A percentile compares a stretch with the other conserved stretches of the same genome.
Conservation (phyloP, 352 stramenopile genomes). For the Globisporangium alternatum region DNA sequence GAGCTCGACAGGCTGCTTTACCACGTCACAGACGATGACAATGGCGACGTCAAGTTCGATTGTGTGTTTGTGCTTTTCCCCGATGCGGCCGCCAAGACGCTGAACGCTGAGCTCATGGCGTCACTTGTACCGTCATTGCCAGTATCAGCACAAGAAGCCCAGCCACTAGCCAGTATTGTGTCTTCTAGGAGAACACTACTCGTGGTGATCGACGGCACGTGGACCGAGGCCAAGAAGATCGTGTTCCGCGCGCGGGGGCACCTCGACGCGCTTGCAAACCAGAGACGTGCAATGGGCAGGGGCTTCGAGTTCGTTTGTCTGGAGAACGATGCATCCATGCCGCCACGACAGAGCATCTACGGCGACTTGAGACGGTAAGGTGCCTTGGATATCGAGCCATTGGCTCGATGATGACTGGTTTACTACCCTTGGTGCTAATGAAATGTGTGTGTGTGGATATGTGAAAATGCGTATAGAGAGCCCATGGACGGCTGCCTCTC, state of each 20-base stretch:
- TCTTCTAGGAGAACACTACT: constrained; percentile 25
- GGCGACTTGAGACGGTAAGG: constrained; percentile 47
- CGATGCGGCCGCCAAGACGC: constrained; percentile 31
- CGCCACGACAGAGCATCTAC: constrained; percentile 48
- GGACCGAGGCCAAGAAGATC: constrained; percentile 82
- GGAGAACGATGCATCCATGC: constrained; percentile 4
- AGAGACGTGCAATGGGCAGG: constrained; percentile 22
- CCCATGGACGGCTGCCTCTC: constrained; percentile 73
- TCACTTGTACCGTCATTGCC: neutral
- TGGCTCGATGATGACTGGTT: neutral
- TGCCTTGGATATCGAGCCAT: neutral
- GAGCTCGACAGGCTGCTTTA: constrained; percentile 36
- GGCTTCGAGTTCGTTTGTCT: constrained; percentile 54
- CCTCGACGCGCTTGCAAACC: constrained; percentile 31
- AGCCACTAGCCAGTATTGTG: neutral
- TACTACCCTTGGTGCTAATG: neutral
- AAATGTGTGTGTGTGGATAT: neutral
- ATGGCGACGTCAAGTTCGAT: constrained; percentile 18
- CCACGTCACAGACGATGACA: neutral
- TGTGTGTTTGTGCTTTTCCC: constrained; percentile 42
- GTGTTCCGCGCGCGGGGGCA: constrained; percentile 42
- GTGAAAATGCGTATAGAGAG: constrained; percentile 31
- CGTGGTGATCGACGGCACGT: constrained; percentile 74
- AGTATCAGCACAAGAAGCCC: neutral
- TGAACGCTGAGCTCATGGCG: constrained; percentile 15